Evolutionary conservation across 2,329 filamentous ascomycete species (phyloP).

Genomic region (Calonectria henricotiae): DNA sequence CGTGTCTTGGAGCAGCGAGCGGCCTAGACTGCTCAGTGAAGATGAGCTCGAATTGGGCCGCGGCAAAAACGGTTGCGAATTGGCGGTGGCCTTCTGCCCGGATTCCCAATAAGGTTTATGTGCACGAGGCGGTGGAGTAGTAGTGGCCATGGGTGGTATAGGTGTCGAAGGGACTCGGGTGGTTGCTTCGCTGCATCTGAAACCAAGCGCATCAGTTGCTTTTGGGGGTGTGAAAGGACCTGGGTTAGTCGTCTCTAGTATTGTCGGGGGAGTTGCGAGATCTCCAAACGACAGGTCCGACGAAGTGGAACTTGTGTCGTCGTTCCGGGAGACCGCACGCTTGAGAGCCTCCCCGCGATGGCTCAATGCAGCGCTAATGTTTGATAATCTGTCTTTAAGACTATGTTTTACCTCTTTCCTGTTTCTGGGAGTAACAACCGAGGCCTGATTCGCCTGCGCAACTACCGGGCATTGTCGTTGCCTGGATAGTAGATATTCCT

Average conservation of each 20-base stretch:
- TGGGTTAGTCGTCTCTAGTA: slow-evolving; percentile 12
- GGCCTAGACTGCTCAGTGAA: slow-evolving; percentile 49
- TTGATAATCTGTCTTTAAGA: not conserved
- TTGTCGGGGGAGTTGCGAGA: slow-evolving; percentile 22
- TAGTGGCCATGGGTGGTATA: no score
- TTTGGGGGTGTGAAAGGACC: slow-evolving; percentile 38
- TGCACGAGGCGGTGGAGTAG: not conserved
- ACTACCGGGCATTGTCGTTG: not conserved
- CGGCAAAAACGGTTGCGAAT: slow-evolving; percentile 15
- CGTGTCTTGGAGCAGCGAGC: slow-evolving; percentile 45
- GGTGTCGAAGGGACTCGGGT: not conserved
- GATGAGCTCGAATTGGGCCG: slow-evolving; percentile 16
- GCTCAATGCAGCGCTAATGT: not conserved
- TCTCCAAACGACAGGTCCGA: slow-evolving; percentile 45
- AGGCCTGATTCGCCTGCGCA: not conserved
- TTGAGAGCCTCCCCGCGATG: not conserved
- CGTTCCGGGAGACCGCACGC: not conserved
- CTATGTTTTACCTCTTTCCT: not conserved
- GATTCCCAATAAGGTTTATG: slow-evolving; percentile 5
- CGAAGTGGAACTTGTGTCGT: slow-evolving; percentile 35
- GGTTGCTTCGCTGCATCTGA: slow-evolving; percentile 18
- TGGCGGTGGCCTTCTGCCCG: slow-evolving; percentile 13
- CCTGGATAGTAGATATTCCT: slow-evolving; percentile 31
- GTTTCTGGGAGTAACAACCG: not conserved
- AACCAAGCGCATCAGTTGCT: slow-evolving; percentile 41